Evolutionary conservation across 176 grass and related monocot genomes (phyloP), one percentile per base, ranked within the genome.

Genomic region (Carex cristatella): DNA sequence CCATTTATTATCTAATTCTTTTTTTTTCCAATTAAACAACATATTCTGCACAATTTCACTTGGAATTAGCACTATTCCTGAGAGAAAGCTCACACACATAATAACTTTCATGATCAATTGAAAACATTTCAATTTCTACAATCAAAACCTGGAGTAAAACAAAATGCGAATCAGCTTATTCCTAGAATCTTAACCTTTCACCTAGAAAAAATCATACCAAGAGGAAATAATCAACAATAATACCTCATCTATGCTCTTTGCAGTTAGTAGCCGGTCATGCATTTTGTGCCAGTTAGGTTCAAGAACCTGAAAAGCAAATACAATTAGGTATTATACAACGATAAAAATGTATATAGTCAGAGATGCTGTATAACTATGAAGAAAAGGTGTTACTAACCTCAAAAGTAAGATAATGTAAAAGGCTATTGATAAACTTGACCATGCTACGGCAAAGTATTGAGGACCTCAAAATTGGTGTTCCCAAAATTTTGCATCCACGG

Each of bases 221-320:
- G 65, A 40, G 31, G 65, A 35, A 42, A 70, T 70, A 74, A 74
- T 74, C 44, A 74, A 19, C 18, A 70, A 53, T 28, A 27, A 56
- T 84, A 99, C 93, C 97, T 94, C 97, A 90, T 99, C 97, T 84
- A 99, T 95, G 88, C 91, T 99, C 86, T 81, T 95, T 86, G 93
- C 93, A 66, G 86, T 95, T 88, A 93, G 87, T 84, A 99, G 90
- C 5, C 87, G 68, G 27, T 89, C 91, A 82, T 92, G 90, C 93
- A 99, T 94, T 79, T 90, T 84, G 88, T 99, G 96, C 96, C 96
- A 95, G 79, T 99, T 99, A 86, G 93, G 96, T 91, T 99, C 96
- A 58, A 99, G 91, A 86, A 99, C 93, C 93, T 99, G 59, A 83
- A 85, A 59, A 59, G 64, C 19, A 86, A 66, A 69, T 57, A 71